Evolutionary conservation across 2,329 filamentous ascomycete genomes (phyloP).

Genomic region (Colletotrichum filicis): DNA sequence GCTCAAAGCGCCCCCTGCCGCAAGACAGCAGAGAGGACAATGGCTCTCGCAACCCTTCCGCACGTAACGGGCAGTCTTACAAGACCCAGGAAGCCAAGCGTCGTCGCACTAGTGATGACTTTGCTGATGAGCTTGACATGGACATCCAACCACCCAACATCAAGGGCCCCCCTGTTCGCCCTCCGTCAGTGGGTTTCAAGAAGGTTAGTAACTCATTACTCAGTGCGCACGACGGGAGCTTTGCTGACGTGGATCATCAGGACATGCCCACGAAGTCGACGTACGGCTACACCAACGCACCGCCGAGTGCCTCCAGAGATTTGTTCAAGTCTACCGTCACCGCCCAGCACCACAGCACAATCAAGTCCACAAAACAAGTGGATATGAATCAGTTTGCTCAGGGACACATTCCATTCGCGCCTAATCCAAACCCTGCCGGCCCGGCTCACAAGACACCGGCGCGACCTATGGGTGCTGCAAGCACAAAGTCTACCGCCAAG

Average conservation of each 20-base stretch:
- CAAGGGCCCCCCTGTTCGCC: constrained; percentile 87
- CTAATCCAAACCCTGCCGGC: constrained; percentile 68
- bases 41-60: constrained; percentile 56
- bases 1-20: constrained; percentile 80
- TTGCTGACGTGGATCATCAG: constrained; percentile 47
- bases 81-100: constrained; percentile 81
- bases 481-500: constrained; percentile 68
- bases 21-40: constrained; percentile 69
- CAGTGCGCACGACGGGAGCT: neutral
- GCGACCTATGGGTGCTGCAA: constrained; percentile 58
- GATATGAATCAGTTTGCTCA: constrained; percentile 91
- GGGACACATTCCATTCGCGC: constrained; percentile 89
- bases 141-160: constrained; percentile 69
- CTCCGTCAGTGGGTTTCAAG: constrained; percentile 71
- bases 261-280: constrained; percentile 70
- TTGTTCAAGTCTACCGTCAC: constrained; percentile 75
- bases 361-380: constrained; percentile 74
- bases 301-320: constrained; percentile 63
- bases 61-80: constrained; percentile 69
- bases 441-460: constrained; percentile 77
- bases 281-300: constrained; percentile 72
- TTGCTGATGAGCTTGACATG: constrained; percentile 71
- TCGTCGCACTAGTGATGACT: constrained; percentile 79
- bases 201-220: constrained; percentile 66
- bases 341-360: constrained; percentile 73